phyloP scores from a whole-genome alignment of 805 yeast species.

The Wickerhamia fluorescens region DNA sequence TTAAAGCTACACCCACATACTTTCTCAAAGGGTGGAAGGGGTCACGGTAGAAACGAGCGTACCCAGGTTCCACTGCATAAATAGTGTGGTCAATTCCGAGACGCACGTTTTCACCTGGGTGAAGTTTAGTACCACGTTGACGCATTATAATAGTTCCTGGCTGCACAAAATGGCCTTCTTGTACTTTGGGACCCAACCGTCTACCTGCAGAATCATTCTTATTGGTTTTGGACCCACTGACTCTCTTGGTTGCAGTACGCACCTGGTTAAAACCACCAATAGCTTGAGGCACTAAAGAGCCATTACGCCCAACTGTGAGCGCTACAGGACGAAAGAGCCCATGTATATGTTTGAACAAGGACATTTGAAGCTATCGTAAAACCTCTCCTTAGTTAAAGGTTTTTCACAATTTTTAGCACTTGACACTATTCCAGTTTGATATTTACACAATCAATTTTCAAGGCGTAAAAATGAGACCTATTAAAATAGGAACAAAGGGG shows the following conservation, averaged over 20 bases:
- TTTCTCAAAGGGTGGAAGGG: conserved; percentile 94
- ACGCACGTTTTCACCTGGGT: conserved; percentile 86
- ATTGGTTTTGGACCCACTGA: conserved; percentile 90
- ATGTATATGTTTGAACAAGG: background rate
- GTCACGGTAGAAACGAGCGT: conserved; percentile 82
- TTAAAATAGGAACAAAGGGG: too few species aligned
- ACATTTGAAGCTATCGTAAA: too few species aligned
- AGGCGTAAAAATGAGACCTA: too few species aligned
- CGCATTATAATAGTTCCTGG: conserved; percentile 86
- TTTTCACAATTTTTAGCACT: too few species aligned
- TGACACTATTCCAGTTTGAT: too few species aligned
- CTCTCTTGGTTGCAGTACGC: conserved; percentile 90
- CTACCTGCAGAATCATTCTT: conserved; percentile 95
- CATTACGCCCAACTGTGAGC: background rate
- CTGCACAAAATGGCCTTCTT: conserved; percentile 69
- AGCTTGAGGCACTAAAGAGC: background rate
- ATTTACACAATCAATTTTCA: too few species aligned
- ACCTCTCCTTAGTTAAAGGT: too few species aligned
- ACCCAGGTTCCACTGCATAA: conserved; percentile 88
- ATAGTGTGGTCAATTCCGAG: conserved; percentile 94
- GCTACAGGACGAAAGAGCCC: background rate
- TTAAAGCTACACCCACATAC: conserved; percentile 81
- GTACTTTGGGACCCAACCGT: conserved; percentile 82
- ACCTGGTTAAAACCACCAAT: conserved; percentile 31
- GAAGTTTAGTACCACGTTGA: conserved; percentile 92